A percentile compares a stretch with the other conserved stretches of the same genome.
Evolutionary conservation across 2,329 filamentous ascomycete species (phyloP).

Genomic region (Byssothecium circinans): DNA sequence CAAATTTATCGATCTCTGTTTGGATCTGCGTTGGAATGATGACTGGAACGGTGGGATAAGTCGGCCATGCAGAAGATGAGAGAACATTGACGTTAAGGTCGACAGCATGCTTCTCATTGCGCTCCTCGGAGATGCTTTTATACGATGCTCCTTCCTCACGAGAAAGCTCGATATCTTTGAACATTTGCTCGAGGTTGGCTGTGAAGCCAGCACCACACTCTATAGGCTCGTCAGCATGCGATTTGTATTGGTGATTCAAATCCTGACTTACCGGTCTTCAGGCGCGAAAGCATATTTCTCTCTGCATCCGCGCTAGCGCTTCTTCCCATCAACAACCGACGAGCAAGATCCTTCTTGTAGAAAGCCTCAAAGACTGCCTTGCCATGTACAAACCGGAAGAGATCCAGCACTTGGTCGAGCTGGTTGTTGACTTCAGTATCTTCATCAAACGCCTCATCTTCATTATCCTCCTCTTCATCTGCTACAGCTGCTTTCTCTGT

Average conservation of each 20-base stretch:
- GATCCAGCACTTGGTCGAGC: conserved; percentile 85
- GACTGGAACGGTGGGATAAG: conserved; percentile 76
- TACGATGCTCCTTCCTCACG: conserved; percentile 93
- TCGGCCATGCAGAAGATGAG: conserved; percentile 90
- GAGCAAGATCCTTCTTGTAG: conserved; percentile 96
- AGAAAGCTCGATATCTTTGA: conserved; percentile 93
- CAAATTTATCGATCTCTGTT: conserved; percentile 77
- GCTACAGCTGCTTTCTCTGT: conserved; percentile 60
- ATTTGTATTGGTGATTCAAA: neutral
- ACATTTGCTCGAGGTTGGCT: conserved; percentile 98
- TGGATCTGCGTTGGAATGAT: conserved; percentile 76
- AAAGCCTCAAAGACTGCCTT: conserved; percentile 99
- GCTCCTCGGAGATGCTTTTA: conserved; percentile 66
- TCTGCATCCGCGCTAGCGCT: conserved; percentile 95
- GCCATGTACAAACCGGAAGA: conserved; percentile 96
- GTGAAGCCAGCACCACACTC: conserved; percentile 95
- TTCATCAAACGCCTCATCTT: conserved; percentile 74
- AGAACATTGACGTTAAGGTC: conserved; percentile 87
- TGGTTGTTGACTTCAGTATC: conserved; percentile 90
- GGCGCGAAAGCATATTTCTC: conserved; percentile 87
- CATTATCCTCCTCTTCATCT: conserved; percentile 61
- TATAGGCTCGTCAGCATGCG: conserved; percentile 19
- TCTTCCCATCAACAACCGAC: conserved; percentile 84
- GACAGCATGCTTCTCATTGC: conserved; percentile 59
- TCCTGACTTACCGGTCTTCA: conserved; percentile 66